phyloP scores from a whole-genome alignment of 1,139 yeast species.

The Hansenula anomala region DNA sequence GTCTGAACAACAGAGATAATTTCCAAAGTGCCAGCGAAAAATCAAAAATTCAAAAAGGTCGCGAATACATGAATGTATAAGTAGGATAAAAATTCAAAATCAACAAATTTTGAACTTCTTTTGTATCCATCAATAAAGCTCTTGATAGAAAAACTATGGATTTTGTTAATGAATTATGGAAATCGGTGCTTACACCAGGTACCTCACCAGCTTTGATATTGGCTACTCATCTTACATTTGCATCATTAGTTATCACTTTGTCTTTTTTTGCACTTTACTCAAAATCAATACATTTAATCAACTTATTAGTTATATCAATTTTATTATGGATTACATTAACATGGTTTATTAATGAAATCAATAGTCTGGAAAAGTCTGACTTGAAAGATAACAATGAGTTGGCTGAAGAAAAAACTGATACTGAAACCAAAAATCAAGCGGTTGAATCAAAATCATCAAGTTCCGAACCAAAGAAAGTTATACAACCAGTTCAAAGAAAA shows the following conservation, averaged over 20 bases:
- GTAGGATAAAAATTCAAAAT: no score
- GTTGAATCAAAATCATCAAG: constrained; percentile 1
- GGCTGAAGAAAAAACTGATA: constrained; percentile 6
- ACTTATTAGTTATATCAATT: constrained; percentile 63
- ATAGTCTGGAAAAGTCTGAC: constrained; percentile 43
- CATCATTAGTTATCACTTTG: constrained; percentile 48
- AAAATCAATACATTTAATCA: constrained; percentile 70
- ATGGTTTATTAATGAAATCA: constrained; percentile 82
- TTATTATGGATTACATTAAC: constrained; percentile 74
- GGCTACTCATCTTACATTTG: constrained; percentile 75
- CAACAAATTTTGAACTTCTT: no score
- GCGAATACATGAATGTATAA: no score
- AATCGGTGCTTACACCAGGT: constrained; percentile 91
- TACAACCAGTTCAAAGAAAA: constrained; percentile 7
- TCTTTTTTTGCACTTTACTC: constrained; percentile 56
- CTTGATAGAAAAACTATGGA: not conserved
- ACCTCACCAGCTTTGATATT: constrained; percentile 78
- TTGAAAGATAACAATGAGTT: constrained; percentile 34
- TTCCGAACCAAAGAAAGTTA: not conserved
- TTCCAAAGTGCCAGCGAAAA: not conserved
- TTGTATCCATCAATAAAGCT: no score
- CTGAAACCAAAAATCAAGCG: constrained; percentile 3
- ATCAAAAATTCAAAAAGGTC: no score
- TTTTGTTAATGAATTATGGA: constrained; percentile 75
- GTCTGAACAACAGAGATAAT: no score